phyloP scores from a whole-genome alignment of 2,329 filamentous ascomycete genomes.

The Pseudocercospora musae region DNA sequence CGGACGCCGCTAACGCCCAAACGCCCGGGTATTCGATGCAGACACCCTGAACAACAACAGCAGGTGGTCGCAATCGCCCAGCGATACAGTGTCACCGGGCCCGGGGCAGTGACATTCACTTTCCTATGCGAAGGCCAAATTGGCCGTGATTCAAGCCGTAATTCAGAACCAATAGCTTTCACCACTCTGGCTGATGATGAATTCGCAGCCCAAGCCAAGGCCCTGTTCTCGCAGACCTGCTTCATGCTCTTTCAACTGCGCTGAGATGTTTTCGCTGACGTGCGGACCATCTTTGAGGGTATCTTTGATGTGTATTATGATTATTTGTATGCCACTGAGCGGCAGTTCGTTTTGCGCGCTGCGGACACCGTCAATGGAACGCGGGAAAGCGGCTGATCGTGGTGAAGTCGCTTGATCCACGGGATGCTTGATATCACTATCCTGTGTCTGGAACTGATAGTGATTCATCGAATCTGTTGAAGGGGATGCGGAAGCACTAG shows the following conservation, averaged over 20 bases:
- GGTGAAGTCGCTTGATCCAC: constrained; percentile 19
- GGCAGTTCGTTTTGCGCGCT: constrained; percentile 39
- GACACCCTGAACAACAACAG: neutral
- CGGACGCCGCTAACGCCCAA: neutral
- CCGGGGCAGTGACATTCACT: no score
- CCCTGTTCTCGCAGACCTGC: constrained; percentile 43
- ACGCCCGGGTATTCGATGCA: neutral
- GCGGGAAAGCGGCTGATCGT: constrained; percentile 16
- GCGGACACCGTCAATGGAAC: neutral
- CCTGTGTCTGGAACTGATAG: constrained; percentile 15
- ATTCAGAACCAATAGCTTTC: constrained; percentile 53
- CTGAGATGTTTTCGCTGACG: constrained; percentile 64
- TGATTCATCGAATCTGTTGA: constrained; percentile 15
- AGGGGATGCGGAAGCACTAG: constrained; percentile 15
- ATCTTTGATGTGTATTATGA: constrained; percentile 90
- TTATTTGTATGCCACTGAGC: constrained; percentile 70
- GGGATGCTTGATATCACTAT: neutral
- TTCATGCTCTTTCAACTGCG: constrained; percentile 66
- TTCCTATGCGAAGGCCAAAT: neutral
- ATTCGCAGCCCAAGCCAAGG: constrained; percentile 71
- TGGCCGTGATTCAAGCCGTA: no score
- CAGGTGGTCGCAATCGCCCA: no score
- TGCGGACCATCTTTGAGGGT: constrained; percentile 67
- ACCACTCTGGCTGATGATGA: constrained; percentile 67
- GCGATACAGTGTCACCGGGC: no score